These are phyloP conservation scores for Filosporella fistucella DNA, from an alignment of 495 filamentous ascomycete genomes.

Conservation along the genomic window DNA sequence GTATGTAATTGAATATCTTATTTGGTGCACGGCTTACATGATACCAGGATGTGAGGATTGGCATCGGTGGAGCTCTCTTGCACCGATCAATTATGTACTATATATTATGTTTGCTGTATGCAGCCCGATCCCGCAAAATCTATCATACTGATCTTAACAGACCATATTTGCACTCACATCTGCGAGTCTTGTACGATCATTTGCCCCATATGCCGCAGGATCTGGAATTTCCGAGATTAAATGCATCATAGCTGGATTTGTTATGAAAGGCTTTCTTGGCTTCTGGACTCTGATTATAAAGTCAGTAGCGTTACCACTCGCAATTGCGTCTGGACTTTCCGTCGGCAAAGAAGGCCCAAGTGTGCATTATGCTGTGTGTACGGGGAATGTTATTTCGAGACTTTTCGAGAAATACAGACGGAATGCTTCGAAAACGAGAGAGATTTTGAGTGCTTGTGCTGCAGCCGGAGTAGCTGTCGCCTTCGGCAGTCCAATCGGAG, in stretches of 20 bases:
- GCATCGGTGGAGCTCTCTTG: constrained; percentile 80
- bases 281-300: constrained; percentile 93
- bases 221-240: constrained; percentile 99
- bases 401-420: constrained; percentile 90
- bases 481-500: constrained; percentile 95
- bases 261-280: constrained; percentile 98
- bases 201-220: constrained; percentile 94
- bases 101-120: constrained; percentile 87
- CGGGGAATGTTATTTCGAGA: constrained; percentile 92
- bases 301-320: constrained; percentile 82
- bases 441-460: constrained; percentile 91
- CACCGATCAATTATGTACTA: constrained; percentile 76
- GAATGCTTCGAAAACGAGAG: constrained; percentile 91
- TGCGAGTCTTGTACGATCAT: constrained; percentile 83
- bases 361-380: constrained; percentile 97
- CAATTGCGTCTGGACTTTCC: constrained; percentile 91
- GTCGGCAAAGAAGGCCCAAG: constrained; percentile 97
- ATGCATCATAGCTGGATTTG: constrained; percentile 98
- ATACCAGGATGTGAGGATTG: constrained; percentile 80
- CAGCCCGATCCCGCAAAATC: neutral
- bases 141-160: constrained; percentile 2
- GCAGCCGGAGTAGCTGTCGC: constrained; percentile 95
- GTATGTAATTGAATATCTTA: constrained; percentile 35
- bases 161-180: constrained; percentile 77
- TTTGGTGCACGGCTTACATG: constrained; percentile 23